A percentile compares a stretch with the other conserved stretches of the same genome.
These are phyloP conservation scores for Rubia peregrina DNA, from an alignment of 305 asterid genomes.

Conservation along the genomic window DNA sequence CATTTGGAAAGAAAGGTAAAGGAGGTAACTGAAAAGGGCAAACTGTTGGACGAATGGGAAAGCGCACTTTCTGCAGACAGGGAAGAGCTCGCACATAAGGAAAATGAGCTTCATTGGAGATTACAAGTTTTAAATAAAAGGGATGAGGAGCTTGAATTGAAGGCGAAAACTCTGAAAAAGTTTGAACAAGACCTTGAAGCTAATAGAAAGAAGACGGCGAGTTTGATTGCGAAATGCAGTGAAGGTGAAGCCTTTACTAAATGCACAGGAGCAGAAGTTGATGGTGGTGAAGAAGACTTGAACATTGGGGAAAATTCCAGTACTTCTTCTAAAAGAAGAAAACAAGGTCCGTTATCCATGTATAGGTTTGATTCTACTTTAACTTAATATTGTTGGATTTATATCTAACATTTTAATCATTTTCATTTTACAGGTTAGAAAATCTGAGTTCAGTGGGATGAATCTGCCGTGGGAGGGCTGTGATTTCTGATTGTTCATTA, in stretches of 20 bases:
- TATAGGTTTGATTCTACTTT: not conserved
- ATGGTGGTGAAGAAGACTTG: not conserved
- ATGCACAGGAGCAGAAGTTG: not conserved
- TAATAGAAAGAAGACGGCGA: not conserved
- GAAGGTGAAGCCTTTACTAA: not conserved
- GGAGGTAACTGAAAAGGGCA: not conserved
- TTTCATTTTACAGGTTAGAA: not conserved
- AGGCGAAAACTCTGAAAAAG: not conserved
- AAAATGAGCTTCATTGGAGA: not conserved
- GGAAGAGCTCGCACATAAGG: not conserved
- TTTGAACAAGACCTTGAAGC: not conserved
- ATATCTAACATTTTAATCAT: not conserved
- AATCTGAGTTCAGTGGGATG: no score
- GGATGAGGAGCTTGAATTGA: not conserved
- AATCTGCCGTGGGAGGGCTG: no score
- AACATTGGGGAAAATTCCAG: not conserved
- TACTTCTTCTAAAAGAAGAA: not conserved
- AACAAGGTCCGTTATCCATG: not conserved
- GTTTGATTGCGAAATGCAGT: not conserved
- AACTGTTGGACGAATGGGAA: not conserved
- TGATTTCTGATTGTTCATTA: no score
- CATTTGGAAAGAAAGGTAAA: not conserved
- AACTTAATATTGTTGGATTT: not conserved
- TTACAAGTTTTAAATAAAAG: not conserved
- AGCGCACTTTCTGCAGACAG: not conserved